phyloP scores from a whole-genome alignment of 208 protist species.

The Endotrypanum monterogeii region DNA sequence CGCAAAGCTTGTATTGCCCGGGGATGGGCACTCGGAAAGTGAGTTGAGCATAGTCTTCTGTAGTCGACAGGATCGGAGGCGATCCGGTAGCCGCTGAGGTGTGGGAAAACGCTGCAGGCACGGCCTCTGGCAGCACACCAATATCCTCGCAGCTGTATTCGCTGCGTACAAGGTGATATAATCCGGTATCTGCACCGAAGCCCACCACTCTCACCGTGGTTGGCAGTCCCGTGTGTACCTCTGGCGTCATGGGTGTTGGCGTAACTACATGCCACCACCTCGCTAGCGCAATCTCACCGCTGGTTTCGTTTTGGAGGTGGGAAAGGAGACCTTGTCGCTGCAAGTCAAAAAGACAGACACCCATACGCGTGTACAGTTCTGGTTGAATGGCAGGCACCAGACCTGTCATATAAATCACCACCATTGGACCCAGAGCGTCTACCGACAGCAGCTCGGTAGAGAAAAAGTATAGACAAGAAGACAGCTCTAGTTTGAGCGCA shows the following conservation, averaged over 20 bases:
- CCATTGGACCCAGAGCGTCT: slow-evolving; percentile 37
- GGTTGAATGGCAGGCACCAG: slow-evolving; percentile 28
- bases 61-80: not conserved
- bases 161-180: slow-evolving; percentile 29
- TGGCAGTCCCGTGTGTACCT: slow-evolving; percentile 19
- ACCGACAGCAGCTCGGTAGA: slow-evolving; percentile 44
- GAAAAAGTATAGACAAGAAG: slow-evolving; percentile 54
- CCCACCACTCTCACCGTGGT: slow-evolving; percentile 29
- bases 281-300: slow-evolving; percentile 35
- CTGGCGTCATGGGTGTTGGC: slow-evolving; percentile 15
- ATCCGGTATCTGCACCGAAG: slow-evolving; percentile 18
- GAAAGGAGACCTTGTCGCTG: slow-evolving; percentile 21
- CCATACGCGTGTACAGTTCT: slow-evolving; percentile 40
- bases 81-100: not conserved
- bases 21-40: slow-evolving; percentile 41
- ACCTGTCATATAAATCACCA: slow-evolving; percentile 34
- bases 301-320: slow-evolving; percentile 44
- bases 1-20: slow-evolving; percentile 61
- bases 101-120: slow-evolving; percentile 3
- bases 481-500: slow-evolving; percentile 32
- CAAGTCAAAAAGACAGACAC: slow-evolving; percentile 33
- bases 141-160: slow-evolving; percentile 28
- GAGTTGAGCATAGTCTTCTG: slow-evolving; percentile 9
- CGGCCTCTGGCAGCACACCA: slow-evolving; percentile 19
- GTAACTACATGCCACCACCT: slow-evolving; percentile 34